phyloP scores from a whole-genome alignment of 140 eudicot genomes.

The Cichorium intybus region DNA sequence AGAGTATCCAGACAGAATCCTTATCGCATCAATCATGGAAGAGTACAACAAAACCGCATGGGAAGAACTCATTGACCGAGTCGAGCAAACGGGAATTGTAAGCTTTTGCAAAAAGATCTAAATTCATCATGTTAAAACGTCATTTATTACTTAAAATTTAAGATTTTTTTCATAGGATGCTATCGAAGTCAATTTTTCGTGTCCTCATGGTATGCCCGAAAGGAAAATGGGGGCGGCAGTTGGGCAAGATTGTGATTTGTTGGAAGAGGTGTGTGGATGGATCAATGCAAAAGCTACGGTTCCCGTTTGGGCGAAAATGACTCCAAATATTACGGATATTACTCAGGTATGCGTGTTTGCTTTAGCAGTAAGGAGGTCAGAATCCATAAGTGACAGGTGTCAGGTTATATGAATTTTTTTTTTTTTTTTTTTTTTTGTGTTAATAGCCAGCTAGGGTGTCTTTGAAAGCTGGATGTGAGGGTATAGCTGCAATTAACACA shows the following conservation, averaged over 20 bases:
- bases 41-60: slow-evolving; percentile 91
- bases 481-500: slow-evolving; percentile 91
- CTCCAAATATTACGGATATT: slow-evolving; percentile 92
- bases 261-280: slow-evolving; percentile 97
- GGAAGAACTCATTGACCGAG: slow-evolving; percentile 93
- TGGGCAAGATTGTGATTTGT: slow-evolving; percentile 91
- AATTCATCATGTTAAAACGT: not conserved
- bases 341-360: slow-evolving; percentile 50
- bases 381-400: not conserved
- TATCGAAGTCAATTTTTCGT: slow-evolving; percentile 83
- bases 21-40: slow-evolving; percentile 97
- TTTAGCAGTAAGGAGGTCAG: not conserved
- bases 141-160: not conserved
- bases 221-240: slow-evolving; percentile 98
- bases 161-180: slow-evolving; percentile 65
- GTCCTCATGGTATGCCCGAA: slow-evolving; percentile 99
- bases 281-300: slow-evolving; percentile 85
- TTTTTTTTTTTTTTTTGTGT: not conserved
- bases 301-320: slow-evolving; percentile 99
- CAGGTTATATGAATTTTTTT: not conserved
- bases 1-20: slow-evolving; percentile 94
- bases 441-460: slow-evolving; percentile 91
- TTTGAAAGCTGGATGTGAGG: slow-evolving; percentile 82
- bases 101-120: slow-evolving; percentile 17
- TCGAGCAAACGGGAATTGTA: slow-evolving; percentile 93